phyloP scores from a whole-genome alignment of 345 rosid genomes.

The Gossypium australe region DNA sequence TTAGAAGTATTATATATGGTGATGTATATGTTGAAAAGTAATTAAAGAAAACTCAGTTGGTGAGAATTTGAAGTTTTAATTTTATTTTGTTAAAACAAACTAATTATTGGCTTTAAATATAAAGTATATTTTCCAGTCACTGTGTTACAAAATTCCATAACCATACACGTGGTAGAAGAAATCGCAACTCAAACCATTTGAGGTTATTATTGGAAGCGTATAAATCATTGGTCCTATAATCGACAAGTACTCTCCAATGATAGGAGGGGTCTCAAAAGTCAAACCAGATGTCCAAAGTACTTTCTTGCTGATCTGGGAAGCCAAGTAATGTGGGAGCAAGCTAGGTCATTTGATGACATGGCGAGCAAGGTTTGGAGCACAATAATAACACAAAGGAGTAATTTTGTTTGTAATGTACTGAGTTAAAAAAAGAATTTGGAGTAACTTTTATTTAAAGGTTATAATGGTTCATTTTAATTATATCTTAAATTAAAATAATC shows the following conservation, averaged over 20 bases:
- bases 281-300: not conserved
- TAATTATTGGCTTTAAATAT: not conserved
- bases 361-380: not conserved
- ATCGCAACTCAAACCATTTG: not conserved
- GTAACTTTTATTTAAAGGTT: too few species aligned
- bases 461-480: too few species aligned
- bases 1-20: too few species aligned
- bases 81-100: too few species aligned
- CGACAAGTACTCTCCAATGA: not conserved
- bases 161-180: not conserved
- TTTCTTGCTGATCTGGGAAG: slow-evolving; percentile 21
- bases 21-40: too few species aligned
- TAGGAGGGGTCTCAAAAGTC: slow-evolving; percentile 5
- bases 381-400: not conserved
- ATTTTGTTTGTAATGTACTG: too few species aligned
- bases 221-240: slow-evolving; percentile 17
- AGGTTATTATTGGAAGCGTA: slow-evolving; percentile 5
- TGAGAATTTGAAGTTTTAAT: too few species aligned
- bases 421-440: too few species aligned
- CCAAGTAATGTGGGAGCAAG: slow-evolving; percentile 11
- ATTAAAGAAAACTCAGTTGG: too few species aligned
- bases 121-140: not conserved
- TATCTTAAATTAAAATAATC: too few species aligned
- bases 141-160: not conserved
- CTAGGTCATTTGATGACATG: too few species aligned